Evolutionary conservation across 164 flowering plant species (phyloP).

Genomic region (Piper betle): DNA sequence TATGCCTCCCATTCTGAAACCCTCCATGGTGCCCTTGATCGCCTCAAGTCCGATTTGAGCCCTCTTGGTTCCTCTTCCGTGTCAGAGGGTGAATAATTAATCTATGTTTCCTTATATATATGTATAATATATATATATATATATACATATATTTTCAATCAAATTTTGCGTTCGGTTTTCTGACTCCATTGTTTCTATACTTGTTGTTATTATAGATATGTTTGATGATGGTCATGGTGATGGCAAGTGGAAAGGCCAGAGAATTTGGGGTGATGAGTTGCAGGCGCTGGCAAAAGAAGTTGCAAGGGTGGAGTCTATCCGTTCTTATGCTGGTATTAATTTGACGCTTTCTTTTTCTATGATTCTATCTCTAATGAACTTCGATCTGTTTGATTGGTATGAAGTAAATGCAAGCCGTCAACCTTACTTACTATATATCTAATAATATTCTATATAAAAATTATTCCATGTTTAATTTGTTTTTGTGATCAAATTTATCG

Average conservation of each 20-base stretch:
- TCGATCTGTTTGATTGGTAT: too few species aligned
- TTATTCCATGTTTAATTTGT: too few species aligned
- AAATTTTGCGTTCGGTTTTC: neutral
- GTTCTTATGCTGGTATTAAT: conserved; percentile 70
- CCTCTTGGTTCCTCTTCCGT: conserved; percentile 22
- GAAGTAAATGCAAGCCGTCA: too few species aligned
- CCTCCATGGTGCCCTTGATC: conserved; percentile 14
- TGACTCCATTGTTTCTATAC: neutral
- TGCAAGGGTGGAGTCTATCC: conserved; percentile 77
- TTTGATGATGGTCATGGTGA: conserved; percentile 31
- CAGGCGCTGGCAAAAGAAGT: conserved; percentile 88
- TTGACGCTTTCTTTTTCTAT: neutral
- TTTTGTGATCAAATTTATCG: too few species aligned
- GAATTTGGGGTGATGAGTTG: conserved; percentile 58
- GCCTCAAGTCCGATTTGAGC: conserved; percentile 23
- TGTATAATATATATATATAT: too few species aligned
- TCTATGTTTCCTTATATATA: neutral
- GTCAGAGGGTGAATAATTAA: conserved; percentile 13
- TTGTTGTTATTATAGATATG: neutral
- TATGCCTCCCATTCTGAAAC: conserved; percentile 40
- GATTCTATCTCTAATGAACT: too few species aligned
- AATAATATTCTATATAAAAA: too few species aligned
- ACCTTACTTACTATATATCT: too few species aligned
- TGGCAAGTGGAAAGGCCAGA: conserved; percentile 17
- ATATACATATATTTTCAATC: neutral